phyloP scores from a whole-genome alignment of 371 early-diverging fungal genomes.

The Mortierella sp. region DNA sequence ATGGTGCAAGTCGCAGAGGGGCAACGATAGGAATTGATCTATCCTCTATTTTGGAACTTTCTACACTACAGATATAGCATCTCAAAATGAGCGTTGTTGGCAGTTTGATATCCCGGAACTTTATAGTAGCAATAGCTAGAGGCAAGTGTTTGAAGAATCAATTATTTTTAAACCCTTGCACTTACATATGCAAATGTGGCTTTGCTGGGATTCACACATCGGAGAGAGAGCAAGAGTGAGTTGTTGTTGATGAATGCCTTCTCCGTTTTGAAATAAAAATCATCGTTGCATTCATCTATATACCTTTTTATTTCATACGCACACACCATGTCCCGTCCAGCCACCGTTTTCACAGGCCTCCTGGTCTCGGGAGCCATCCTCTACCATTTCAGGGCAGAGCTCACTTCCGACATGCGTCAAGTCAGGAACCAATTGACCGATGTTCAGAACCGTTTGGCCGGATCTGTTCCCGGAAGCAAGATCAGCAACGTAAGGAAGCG shows the following conservation, averaged over 20 bases:
- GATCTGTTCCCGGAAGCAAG: slow-evolving; percentile 57
- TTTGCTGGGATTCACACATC: not conserved
- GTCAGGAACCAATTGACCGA: slow-evolving; percentile 50
- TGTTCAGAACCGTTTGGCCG: slow-evolving; percentile 56
- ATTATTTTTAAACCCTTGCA: no score
- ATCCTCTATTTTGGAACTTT: no score
- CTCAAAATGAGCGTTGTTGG: no score
- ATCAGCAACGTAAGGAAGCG: slow-evolving; percentile 52
- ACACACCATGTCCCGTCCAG: slow-evolving; percentile 42
- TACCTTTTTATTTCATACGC: slow-evolving; percentile 5
- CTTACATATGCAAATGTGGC: slow-evolving; percentile 3
- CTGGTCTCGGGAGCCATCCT: slow-evolving; percentile 55
- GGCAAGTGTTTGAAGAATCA: no score
- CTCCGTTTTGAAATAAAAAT: not conserved
- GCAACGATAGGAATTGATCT: no score
- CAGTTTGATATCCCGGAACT: no score
- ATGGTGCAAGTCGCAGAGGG: no score
- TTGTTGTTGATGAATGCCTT: not conserved
- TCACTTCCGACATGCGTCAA: slow-evolving; percentile 54
- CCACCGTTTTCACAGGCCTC: slow-evolving; percentile 53
- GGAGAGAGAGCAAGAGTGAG: not conserved
- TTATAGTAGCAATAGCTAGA: no score
- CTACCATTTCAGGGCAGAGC: slow-evolving; percentile 54
- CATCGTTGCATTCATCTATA: not conserved
- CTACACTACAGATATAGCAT: no score